A percentile compares a stretch with the other conserved stretches of the same genome.
Evolutionary conservation across 371 early-diverging fungal species (phyloP).

Genomic region (Mortierella sp.): DNA sequence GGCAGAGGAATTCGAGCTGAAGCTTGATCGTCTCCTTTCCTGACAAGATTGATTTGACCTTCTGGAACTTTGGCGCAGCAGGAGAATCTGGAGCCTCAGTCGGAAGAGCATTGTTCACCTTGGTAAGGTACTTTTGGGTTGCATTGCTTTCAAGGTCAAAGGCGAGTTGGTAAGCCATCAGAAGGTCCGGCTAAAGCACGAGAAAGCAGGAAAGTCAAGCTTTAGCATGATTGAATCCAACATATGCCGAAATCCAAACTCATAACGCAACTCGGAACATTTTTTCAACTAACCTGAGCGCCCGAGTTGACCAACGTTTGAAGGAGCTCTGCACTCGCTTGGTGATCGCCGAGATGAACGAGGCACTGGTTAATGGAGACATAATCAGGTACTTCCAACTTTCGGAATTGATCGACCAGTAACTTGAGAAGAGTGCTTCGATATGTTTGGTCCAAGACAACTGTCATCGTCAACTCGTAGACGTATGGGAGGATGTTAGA

Average conservation of each 20-base stretch:
- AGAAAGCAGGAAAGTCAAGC: neutral
- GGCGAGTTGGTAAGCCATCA: constrained; percentile 96
- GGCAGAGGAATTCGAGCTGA: constrained; percentile 92
- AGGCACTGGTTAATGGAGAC: constrained; percentile 91
- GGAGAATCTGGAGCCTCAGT: constrained; percentile 26
- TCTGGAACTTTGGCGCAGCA: constrained; percentile 53
- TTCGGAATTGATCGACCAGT: constrained; percentile 84
- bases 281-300: constrained; percentile 63
- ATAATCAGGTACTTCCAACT: constrained; percentile 87
- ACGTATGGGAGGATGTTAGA: constrained; percentile 83
- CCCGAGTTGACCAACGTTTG: constrained; percentile 67
- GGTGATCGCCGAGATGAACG: constrained; percentile 86
- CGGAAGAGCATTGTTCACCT: constrained; percentile 75
- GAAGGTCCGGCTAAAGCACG: constrained; percentile 57
- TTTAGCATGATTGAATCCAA: neutral
- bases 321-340: constrained; percentile 78
- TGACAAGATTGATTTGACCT: constrained; percentile 82
- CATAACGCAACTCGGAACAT: neutral
- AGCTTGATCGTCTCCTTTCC: constrained; percentile 91
- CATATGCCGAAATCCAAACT: neutral
- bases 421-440: constrained; percentile 85
- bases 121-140: constrained; percentile 90
- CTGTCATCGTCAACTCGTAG: constrained; percentile 80
- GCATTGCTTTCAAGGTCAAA: constrained; percentile 96
- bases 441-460: constrained; percentile 84